Base-by-base conservation (phyloP, 495 filamentous ascomycete genomes). In the Penicillium coprophilum region DNA sequence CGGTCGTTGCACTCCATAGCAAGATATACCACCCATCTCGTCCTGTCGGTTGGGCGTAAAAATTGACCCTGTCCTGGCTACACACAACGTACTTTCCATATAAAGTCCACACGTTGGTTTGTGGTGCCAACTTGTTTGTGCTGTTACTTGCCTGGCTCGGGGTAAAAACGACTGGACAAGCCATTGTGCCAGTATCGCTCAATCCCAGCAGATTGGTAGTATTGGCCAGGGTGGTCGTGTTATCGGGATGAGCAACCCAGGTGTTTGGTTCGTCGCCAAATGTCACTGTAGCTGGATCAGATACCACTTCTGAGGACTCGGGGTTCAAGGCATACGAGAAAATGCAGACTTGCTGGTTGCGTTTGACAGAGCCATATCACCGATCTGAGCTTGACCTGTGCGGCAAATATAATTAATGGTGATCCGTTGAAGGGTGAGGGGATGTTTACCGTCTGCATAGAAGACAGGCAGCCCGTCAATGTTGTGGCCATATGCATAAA, bases 381-480 rank as follows among this genome's bases (percentile, higher is more conserved):
- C 45, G 55, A 58, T 46, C 5, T 43, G 50, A 12, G 41, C 3
- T 40, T 50, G 28, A 20, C 47, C 55, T 57, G 20, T 44, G 9
- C 19, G 12, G 4, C 11, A 2, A 10, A 20, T 21, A 32, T 20
- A 13, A 13, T 23, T 53, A 24, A 44, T 21, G 19, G 12, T 30
- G 8, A 21, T 34, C 12, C 15, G 17, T 24, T 23, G 9, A 12
- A 0, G 3, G 20, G 19, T 3, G n/a, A 2, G 21, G 21, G 12
- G 13, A 49, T 10, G 23, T 62, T 31, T 57, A 70, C 72, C 63
- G 8, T 73, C 71, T 34, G 65, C 57, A 17, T 71, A 72, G 49
- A 68, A 71, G 36, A 74, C 44, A 10, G 64, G 64, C 17, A 70
- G 60, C 9, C 72, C 71, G 15, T 62, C 65, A 50, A 75, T 67